Evolutionary conservation across 306 rosid species (phyloP), one percentile per base, ranked within the genome.

Genomic region (Castanea mollissima): DNA sequence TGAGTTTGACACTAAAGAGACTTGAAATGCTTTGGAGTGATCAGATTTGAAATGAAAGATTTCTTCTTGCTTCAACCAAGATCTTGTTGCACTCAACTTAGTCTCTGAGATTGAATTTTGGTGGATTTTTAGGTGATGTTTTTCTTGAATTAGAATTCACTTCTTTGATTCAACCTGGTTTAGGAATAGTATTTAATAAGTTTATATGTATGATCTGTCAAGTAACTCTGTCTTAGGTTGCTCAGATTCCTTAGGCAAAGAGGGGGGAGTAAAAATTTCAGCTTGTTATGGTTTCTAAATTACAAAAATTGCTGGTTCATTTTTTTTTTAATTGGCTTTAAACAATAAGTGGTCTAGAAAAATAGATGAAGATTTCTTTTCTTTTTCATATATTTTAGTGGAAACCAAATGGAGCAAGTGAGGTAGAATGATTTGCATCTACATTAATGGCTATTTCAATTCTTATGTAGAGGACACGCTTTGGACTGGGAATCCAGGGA

Each of bases 401-500:
- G 14, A 34, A 67, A 67, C 15, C 15, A 18, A 35, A 18, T 35
- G 52, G 15, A 4, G 3, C 23, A 12, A 49, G 14, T 49, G 18
- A 15, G 16, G 1, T 35, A 34, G 27, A 19, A 35, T 35, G 11
- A 67, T 67, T 19, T 19, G 51, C 29, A 19, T 67, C 46, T 64
- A 3, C 0, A 19, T 10, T 67, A 67, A 67, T 18, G 72, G 72
- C 52, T 67, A 35, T 67, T 67, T 67, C n/a, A 68, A 4, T 80
- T 81, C 49, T 69, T 75, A 60, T 64, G 71, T 41, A 94, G 97
- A 94, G 87, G 97, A 92, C 80, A 94, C 98, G 1, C 93, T 94
- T 63, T 94, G 98, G 98, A 92, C 98, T 59, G 98, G 97, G 52
- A 78, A 20, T 35, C 98, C 98, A 32, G 92, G 87, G 6, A 20